A percentile compares a stretch with the other conserved stretches of the same genome.
These are phyloP conservation scores for Cutaneotrichosporon cavernicola DNA, from an alignment of 1,284 basidiomycete genomes.

Conservation along the genomic window DNA sequence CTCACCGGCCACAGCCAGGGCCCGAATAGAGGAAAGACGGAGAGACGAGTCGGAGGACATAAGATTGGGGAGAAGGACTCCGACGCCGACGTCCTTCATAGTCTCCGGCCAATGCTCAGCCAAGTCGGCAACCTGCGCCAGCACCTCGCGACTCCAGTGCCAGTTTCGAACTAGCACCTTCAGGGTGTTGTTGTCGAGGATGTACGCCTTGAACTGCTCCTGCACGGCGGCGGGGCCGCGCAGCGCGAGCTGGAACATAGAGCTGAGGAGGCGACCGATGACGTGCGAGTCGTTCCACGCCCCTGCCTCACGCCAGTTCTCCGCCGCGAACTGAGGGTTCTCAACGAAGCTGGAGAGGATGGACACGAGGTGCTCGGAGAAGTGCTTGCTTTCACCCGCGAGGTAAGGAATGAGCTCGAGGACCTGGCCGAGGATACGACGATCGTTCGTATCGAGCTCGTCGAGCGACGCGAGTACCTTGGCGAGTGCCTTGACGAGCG, in stretches of 20 bases:
- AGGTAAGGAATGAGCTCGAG: conserved; percentile 39
- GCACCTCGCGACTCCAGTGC: conserved; percentile 60
- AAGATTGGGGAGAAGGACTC: conserved; percentile 43
- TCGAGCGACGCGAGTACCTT: conserved; percentile 10
- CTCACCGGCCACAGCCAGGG: conserved; percentile 38
- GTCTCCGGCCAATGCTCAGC: conserved; percentile 52
- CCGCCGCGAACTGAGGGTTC: conserved; percentile 10
- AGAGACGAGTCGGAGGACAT: conserved; percentile 55
- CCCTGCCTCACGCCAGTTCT: conserved; percentile 30
- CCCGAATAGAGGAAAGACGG: conserved; percentile 49
- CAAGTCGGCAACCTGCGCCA: conserved; percentile 60
- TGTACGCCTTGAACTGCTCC: conserved; percentile 22
- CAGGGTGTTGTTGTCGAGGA: conserved; percentile 53
- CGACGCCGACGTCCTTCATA: conserved; percentile 27
- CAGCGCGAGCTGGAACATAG: conserved; percentile 49
- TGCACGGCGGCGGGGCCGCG: conserved; percentile 34
- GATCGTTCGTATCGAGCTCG: conserved; percentile 16
- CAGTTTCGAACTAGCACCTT: conserved; percentile 57
- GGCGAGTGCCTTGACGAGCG: conserved; percentile 35
- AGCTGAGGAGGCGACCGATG: conserved; percentile 28
- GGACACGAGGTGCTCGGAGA: conserved; percentile 26
- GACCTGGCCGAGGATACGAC: conserved; percentile 36
- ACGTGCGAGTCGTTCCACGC: conserved; percentile 43
- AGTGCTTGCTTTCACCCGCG: conserved; percentile 29
- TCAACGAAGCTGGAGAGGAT: conserved; percentile 22